Conservation (phyloP, 371 early-diverging fungal species). For the Mucor indicus region DNA sequence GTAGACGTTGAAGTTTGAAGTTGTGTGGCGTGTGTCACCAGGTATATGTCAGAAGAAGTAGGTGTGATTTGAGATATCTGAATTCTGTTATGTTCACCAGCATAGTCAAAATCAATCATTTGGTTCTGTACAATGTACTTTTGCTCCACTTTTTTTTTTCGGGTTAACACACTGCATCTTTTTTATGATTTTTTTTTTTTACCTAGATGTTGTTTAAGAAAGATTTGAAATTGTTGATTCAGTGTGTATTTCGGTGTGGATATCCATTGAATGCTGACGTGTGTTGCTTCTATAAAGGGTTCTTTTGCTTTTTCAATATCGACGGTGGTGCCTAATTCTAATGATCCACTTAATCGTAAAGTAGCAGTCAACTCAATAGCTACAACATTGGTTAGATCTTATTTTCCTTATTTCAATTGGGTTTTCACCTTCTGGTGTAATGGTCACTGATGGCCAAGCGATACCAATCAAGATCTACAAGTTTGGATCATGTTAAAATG, state of each 20-base stretch:
- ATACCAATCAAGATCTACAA: constrained; percentile 12
- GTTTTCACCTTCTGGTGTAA: constrained; percentile 7
- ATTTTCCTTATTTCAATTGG: too few species aligned
- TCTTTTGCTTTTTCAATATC: constrained; percentile 1
- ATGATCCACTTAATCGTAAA: constrained; percentile 12
- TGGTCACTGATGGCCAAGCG: constrained; percentile 22
- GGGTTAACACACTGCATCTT: too few species aligned
- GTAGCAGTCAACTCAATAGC: constrained; percentile 20
- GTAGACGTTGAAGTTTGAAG: background rate
- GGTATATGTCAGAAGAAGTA: background rate
- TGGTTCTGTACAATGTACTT: constrained; percentile 47
- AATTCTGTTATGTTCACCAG: constrained; percentile 3
- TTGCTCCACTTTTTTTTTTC: constrained; percentile 36
- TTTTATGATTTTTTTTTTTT: too few species aligned
- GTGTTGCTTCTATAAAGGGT: constrained; percentile 6
- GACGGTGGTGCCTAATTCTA: constrained; percentile 15
- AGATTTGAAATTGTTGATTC: constrained; percentile 10
- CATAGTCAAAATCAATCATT: constrained; percentile 51
- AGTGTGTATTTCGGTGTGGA: constrained; percentile 2
- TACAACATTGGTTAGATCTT: background rate
- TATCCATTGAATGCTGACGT: constrained; percentile 10
- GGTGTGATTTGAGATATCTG: constrained; percentile 1
- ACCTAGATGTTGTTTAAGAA: constrained; percentile 22
- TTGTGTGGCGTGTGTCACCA: constrained; percentile 31
- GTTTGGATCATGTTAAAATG: background rate